These are phyloP conservation scores for Gloeopeniophorella convolvens DNA, from an alignment of 768 basidiomycete genomes.

Conservation along the genomic window DNA sequence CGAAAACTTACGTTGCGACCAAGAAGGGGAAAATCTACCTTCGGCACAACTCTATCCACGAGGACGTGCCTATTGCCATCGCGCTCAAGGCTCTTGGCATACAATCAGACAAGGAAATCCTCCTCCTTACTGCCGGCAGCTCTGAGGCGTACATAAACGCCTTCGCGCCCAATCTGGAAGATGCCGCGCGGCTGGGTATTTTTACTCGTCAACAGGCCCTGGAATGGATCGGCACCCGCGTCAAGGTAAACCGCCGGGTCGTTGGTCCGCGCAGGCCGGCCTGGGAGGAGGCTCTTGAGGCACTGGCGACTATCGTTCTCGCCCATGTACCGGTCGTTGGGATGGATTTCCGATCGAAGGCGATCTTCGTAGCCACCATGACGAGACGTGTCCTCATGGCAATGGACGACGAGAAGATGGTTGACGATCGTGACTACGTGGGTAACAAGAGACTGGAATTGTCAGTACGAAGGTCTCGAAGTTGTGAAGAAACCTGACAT, in stretches of 20 bases:
- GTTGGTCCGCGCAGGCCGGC: constrained; percentile 78
- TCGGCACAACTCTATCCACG: constrained; percentile 94
- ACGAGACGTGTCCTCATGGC: constrained; percentile 93
- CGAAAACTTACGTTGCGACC: constrained; percentile 95
- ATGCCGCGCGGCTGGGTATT: constrained; percentile 84
- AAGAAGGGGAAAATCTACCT: constrained; percentile 95
- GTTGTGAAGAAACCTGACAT: not conserved
- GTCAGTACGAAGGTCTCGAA: constrained; percentile 41
- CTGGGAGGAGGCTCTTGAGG: constrained; percentile 94
- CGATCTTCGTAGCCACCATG: constrained; percentile 97
- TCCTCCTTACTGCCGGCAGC: constrained; percentile 87
- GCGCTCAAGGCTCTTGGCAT: constrained; percentile 95
- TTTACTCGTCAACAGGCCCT: constrained; percentile 92
- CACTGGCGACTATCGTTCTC: constrained; percentile 93
- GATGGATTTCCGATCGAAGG: constrained; percentile 87
- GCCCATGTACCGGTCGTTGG: constrained; percentile 91
- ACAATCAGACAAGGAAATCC: constrained; percentile 96
- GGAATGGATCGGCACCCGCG: constrained; percentile 90
- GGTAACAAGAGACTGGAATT: constrained; percentile 98
- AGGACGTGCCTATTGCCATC: constrained; percentile 94
- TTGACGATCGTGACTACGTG: constrained; percentile 98
- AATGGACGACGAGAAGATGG: constrained; percentile 93
- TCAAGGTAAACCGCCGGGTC: constrained; percentile 78
- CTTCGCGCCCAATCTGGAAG: constrained; percentile 90
- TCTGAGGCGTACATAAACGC: constrained; percentile 80